Evolutionary conservation across 257 asterid species (phyloP).

Genomic region (Dorcoceras hygrometricum): DNA sequence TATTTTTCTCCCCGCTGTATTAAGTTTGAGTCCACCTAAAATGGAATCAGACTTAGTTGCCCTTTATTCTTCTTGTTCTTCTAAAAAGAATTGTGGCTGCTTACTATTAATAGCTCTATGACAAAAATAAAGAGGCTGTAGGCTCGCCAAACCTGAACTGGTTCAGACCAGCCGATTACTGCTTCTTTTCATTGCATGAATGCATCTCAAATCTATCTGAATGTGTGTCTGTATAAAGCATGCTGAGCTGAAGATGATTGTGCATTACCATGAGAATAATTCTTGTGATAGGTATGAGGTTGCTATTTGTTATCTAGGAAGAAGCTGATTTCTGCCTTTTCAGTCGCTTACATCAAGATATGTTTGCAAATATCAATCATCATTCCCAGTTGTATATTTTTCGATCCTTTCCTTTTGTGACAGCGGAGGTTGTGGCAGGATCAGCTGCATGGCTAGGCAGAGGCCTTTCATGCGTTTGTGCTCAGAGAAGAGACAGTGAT

Average conservation of each 20-base stretch:
- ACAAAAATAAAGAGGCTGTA: background rate
- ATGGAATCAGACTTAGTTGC: conserved; percentile 3
- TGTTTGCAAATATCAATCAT: conserved; percentile 2
- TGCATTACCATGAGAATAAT: background rate
- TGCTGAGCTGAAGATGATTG: background rate
- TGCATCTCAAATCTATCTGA: background rate
- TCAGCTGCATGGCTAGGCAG: conserved; percentile 99
- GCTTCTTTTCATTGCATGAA: background rate
- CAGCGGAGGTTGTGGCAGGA: conserved; percentile 89
- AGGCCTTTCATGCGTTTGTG: conserved; percentile 97
- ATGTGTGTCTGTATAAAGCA: background rate
- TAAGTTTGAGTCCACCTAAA: background rate
- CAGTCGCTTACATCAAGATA: background rate
- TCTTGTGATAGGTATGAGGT: conserved; percentile 10
- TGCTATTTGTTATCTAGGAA: conserved; percentile 10
- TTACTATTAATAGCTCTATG: background rate
- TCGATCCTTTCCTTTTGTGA: conserved; percentile 34
- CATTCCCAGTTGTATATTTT: conserved; percentile 21
- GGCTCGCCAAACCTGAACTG: conserved; percentile 1
- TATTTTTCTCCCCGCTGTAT: background rate
- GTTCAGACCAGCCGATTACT: background rate
- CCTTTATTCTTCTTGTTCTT: conserved; percentile 3
- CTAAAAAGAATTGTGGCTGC: conserved; percentile 4
- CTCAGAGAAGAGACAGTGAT: conserved; percentile 89
- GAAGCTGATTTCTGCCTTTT: conserved; percentile 15